Conservation (phyloP, 139 green algal species). For the Auxenochlorella pyrenoidosa region DNA sequence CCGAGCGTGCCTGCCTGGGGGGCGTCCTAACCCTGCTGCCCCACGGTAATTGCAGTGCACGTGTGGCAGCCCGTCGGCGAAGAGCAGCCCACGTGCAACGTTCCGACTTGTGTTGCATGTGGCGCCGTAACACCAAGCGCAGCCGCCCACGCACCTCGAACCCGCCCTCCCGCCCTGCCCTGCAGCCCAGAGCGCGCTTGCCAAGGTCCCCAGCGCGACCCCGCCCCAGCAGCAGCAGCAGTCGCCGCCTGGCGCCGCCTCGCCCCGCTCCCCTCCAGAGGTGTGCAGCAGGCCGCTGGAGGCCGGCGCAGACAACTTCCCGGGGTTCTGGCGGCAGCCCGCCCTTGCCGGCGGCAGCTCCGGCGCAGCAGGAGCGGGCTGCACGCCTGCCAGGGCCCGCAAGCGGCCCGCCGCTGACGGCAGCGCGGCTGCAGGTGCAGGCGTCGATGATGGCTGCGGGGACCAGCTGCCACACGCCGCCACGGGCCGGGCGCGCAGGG, state of each 20-base stretch:
- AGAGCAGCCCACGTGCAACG: not conserved
- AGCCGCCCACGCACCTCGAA: too few species aligned
- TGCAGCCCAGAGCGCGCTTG: not conserved
- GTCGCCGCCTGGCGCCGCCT: not conserved
- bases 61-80: not conserved
- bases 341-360: not conserved
- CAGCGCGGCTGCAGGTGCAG: too few species aligned
- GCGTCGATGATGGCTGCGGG: not conserved
- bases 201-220: not conserved
- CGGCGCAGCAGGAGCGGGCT: not conserved
- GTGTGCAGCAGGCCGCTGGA: not conserved
- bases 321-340: slow-evolving; percentile 4
- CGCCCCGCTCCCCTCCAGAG: not conserved
- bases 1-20: not conserved
- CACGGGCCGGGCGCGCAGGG: not conserved
- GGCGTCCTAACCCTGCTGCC: not conserved
- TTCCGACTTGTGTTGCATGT: too few species aligned
- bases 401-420: not conserved
- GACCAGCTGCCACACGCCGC: not conserved
- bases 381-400: not conserved
- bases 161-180: too few species aligned
- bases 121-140: too few species aligned
- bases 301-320: slow-evolving; percentile 6
- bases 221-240: not conserved
- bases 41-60: too few species aligned